phyloP scores from a whole-genome alignment of 305 asterid species.

The Solanum hybrid region DNA sequence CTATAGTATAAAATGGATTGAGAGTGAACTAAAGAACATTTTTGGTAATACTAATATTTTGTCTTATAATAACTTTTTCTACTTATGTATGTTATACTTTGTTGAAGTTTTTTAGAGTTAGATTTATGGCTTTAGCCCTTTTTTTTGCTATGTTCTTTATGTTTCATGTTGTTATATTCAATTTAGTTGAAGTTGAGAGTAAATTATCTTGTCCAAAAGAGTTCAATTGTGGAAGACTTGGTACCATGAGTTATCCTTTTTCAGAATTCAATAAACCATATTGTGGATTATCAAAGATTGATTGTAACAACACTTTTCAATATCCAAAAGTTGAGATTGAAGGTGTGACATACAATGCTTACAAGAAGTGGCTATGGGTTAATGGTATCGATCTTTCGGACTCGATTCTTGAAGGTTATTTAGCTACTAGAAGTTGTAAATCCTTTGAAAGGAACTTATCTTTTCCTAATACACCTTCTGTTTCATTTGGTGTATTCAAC shows the following conservation, averaged over 20 bases:
- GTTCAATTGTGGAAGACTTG: constrained; percentile 8
- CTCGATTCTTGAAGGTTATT: not conserved
- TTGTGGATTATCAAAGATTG: constrained; percentile 17
- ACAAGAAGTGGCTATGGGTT: not conserved
- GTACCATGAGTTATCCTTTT: constrained; percentile 3
- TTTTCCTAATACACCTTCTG: constrained; percentile 14
- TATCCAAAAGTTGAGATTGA: not conserved
- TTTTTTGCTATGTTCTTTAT: not conserved
- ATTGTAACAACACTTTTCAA: not conserved
- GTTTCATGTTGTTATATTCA: not conserved
- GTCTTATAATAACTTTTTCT: not conserved
- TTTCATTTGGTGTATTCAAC: constrained; percentile 18
- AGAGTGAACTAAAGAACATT: not conserved
- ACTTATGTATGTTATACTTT: not conserved
- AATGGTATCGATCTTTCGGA: not conserved
- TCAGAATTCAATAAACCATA: not conserved
- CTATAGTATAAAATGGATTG: not conserved
- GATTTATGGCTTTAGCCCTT: not conserved
- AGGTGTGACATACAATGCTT: not conserved
- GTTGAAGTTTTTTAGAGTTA: not conserved
- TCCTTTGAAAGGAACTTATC: not conserved
- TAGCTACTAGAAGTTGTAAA: not conserved
- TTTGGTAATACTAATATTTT: not conserved
- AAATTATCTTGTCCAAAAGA: constrained; percentile 1
- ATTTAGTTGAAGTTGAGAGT: not conserved